phyloP scores from a whole-genome alignment of 2,329 filamentous ascomycete species.

The Phyllosticta ampelicida region DNA sequence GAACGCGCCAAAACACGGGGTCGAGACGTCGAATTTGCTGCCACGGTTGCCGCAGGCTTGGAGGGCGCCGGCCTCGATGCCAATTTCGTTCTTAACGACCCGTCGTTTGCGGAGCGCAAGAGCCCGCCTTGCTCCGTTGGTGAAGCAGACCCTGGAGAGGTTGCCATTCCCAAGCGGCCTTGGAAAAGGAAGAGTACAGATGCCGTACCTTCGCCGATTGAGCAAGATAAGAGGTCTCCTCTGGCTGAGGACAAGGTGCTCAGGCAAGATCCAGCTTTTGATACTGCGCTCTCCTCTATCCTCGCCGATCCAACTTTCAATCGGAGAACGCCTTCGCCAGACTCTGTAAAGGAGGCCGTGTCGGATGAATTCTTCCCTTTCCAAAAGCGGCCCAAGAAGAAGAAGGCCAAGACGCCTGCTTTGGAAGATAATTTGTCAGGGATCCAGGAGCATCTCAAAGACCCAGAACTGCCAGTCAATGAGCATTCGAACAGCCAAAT shows the following conservation, averaged over 20 bases:
- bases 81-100: conserved; percentile 34
- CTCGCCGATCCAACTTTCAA: conserved; percentile 26
- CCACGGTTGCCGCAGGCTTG: conserved; percentile 36
- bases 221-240: conserved; percentile 12
- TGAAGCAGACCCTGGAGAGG: conserved; percentile 15
- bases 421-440: background rate
- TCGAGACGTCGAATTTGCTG: conserved; percentile 37
- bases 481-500: background rate
- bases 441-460: background rate
- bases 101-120: conserved; percentile 22
- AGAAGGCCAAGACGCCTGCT: conserved; percentile 18
- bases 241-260: background rate
- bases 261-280: conserved; percentile 14
- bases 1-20: conserved; percentile 17
- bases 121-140: conserved; percentile 22
- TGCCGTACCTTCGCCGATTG: background rate
- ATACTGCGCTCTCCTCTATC: conserved; percentile 28
- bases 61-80: conserved; percentile 38
- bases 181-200: conserved; percentile 21
- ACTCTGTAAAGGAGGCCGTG: conserved; percentile 15
- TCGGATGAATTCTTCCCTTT: conserved; percentile 18
- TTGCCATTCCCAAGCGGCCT: conserved; percentile 10
- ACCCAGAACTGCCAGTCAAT: background rate
- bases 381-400: conserved; percentile 21
- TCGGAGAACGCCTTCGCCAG: conserved; percentile 4